These are phyloP conservation scores for Aschersonia sp. DNA, from an alignment of 2,329 filamentous ascomycete genomes.

Conservation along the genomic window DNA sequence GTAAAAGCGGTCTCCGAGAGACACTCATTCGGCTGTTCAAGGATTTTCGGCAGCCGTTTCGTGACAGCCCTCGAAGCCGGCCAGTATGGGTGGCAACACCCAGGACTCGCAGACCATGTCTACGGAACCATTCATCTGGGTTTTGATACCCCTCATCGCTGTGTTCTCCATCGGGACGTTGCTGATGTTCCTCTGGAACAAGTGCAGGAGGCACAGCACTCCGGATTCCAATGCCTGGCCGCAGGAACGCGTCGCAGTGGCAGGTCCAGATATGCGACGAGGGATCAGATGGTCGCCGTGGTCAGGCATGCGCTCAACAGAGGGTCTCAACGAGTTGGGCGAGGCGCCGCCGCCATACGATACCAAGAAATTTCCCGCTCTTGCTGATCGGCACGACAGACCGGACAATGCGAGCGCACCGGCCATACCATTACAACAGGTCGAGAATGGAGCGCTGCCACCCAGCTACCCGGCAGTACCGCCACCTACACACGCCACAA, in stretches of 20 bases:
- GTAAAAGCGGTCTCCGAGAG: no score
- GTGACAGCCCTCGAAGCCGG: not conserved
- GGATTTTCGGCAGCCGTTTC: no score
- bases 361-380: slow-evolving; percentile 13
- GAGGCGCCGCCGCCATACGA: slow-evolving; percentile 52
- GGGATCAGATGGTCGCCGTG: slow-evolving; percentile 11
- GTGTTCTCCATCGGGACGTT: slow-evolving; percentile 21
- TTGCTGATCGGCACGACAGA: not conserved
- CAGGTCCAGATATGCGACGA: no score
- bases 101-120: slow-evolving; percentile 13
- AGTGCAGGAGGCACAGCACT: slow-evolving; percentile 2
- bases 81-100: slow-evolving; percentile 2
- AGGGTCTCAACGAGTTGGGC: slow-evolving; percentile 48
- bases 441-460: slow-evolving; percentile 12
- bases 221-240: not conserved
- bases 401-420: slow-evolving; percentile 1
- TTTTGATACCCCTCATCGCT: slow-evolving; percentile 34
- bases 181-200: slow-evolving; percentile 4
- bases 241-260: not conserved
- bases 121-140: slow-evolving; percentile 40
- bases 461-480: slow-evolving; percentile 4
- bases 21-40: no score
- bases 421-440: slow-evolving; percentile 10
- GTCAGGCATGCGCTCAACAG: slow-evolving; percentile 17
- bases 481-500: no score